Base-by-base conservation (phyloP, 495 filamentous ascomycete species). In the Penicillium taxi region DNA sequence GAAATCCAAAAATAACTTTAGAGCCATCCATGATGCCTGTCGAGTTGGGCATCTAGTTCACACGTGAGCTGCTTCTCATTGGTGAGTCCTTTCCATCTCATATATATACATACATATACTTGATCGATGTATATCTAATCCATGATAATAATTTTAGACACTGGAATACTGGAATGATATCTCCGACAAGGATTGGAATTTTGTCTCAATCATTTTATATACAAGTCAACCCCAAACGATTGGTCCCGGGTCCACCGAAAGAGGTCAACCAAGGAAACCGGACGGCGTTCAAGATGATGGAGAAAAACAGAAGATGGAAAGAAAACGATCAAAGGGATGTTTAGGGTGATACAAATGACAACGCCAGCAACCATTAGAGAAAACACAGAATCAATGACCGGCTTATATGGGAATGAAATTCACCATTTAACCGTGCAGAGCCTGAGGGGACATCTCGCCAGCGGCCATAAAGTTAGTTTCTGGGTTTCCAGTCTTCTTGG, bases 381-480 rank as follows among this genome's bases (percentile, higher is more conserved):
- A 45, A 55, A 55, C 43, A 58, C 24, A 45, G 44, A 63, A 63
- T 39, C 45, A 41, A 57, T 50, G 39, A 46, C 37, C 39, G 29
- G 39, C 49, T 38, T 40, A 49, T 28, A 23, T 32, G 33, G 34
- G 31, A 44, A 12, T 25, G 18, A 42, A 15, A 33, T 5, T 12
- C 27, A 20, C 28, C 41, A 21, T 42, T 54, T 54, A 67, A 39
- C 64, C 67, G 54, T 66, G 67, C 42, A 64, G 39, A 37, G 63
- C 64, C 51, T 70, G 65, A 6, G 67, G 65, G 49, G 65, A 66
- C 56, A 67, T 66, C 53, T 70, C 79, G 33, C 86, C 86, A 11
- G 82, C 74, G 32, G 86, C 86, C 85, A 91, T 81, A 53, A 89
- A 82, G 67, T 91, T 89, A 16, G 78, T 90, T 50, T 85, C 64